A percentile compares a stretch with the other conserved stretches of the same genome.
These are phyloP conservation scores for Paracamarosporium sp. DNA, from an alignment of 2,329 filamentous ascomycete species.

Conservation along the genomic window DNA sequence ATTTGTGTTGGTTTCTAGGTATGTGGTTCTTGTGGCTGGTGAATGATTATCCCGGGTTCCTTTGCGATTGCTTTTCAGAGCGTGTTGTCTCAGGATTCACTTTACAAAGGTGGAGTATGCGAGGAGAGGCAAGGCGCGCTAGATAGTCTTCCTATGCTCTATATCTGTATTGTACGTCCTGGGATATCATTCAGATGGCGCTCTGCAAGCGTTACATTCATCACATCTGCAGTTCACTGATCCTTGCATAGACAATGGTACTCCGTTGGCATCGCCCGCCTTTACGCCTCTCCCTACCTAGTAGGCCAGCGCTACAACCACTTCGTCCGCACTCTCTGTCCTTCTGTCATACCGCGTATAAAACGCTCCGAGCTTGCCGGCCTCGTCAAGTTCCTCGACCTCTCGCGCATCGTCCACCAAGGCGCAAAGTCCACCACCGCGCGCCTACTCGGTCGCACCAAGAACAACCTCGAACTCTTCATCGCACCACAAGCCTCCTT, in stretches of 20 bases:
- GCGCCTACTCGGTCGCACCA: conserved; percentile 62
- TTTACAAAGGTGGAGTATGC: background rate
- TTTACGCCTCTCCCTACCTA: conserved; percentile 62
- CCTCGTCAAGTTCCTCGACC: conserved; percentile 61
- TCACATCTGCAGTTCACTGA: conserved; percentile 6
- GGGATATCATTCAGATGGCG: background rate
- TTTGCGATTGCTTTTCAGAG: background rate
- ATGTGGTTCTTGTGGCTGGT: background rate
- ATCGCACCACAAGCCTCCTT: conserved; percentile 65
- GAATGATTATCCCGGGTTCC: background rate
- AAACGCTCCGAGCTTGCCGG: conserved; percentile 56
- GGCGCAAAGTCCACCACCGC: conserved; percentile 64
- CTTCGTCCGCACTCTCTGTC: conserved; percentile 63
- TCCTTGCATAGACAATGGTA: conserved; percentile 60
- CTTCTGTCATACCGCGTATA: conserved; percentile 57
- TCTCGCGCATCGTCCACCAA: conserved; percentile 64
- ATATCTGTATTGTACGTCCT: background rate
- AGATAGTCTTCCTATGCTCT: background rate
- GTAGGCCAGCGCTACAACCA: conserved; percentile 59
- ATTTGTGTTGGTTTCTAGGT: conserved; percentile 55
- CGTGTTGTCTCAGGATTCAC: background rate
- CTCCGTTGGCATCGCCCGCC: conserved; percentile 54
- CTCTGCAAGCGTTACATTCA: background rate
- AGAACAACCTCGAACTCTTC: conserved; percentile 60
- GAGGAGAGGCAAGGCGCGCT: background rate